Conservation (phyloP, 192 early-diverging fungal species). For the Paraglomus brasilianum region DNA sequence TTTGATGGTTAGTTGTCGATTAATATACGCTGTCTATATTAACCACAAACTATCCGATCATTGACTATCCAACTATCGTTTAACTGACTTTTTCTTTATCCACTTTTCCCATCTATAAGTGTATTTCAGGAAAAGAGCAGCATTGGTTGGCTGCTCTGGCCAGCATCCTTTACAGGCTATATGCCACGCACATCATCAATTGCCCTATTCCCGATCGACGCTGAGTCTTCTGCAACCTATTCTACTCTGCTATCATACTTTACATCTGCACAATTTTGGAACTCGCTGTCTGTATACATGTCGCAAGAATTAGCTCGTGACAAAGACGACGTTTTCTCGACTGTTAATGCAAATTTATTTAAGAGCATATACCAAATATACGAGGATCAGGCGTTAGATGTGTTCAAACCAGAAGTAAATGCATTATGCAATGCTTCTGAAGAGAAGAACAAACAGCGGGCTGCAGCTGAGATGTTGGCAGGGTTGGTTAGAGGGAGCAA, state of each 20-base stretch:
- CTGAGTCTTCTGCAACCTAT: constrained; percentile 53
- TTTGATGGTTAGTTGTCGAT: background rate
- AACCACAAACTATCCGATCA: constrained; percentile 11
- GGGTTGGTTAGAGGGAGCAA: constrained; percentile 87
- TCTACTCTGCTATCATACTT: constrained; percentile 55
- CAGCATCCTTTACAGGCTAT: constrained; percentile 58
- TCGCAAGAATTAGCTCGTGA: constrained; percentile 67
- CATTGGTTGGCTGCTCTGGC: constrained; percentile 85
- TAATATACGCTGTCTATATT: constrained; percentile 1
- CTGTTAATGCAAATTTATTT: constrained; percentile 59
- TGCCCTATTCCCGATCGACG: constrained; percentile 56
- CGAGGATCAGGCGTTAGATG: constrained; percentile 58
- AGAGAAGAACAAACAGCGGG: constrained; percentile 77
- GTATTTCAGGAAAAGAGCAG: constrained; percentile 60
- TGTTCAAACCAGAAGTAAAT: constrained; percentile 56
- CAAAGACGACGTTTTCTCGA: constrained; percentile 65
- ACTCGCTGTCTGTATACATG: constrained; percentile 55
- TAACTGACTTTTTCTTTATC: background rate
- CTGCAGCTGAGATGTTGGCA: constrained; percentile 74
- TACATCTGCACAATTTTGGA: constrained; percentile 66
- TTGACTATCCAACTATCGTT: background rate
- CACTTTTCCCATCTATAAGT: constrained; percentile 29
- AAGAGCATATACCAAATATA: constrained; percentile 70
- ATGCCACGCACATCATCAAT: constrained; percentile 36
- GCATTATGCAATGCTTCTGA: constrained; percentile 51